Base-by-base conservation (phyloP, 2,329 filamentous ascomycete genomes). In the Neofusicoccum sp. region DNA sequence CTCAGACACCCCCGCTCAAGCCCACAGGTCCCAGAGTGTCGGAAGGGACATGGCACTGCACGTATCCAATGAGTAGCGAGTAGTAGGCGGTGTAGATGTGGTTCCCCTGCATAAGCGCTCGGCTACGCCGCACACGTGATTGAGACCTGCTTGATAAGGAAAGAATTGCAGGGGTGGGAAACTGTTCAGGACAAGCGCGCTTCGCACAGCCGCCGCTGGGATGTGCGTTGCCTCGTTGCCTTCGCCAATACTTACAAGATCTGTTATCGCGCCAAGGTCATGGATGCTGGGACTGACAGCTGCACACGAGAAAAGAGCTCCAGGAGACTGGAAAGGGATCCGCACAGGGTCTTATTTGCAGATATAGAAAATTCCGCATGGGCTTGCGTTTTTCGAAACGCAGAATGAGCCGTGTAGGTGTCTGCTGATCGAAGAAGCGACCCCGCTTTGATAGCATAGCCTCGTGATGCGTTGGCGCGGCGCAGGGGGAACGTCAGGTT, bases 51-150 rank as follows among this genome's bases (percentile, higher is more conserved):
- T 45, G 29, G 16, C 39, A 16, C 54, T 36, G 8, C 29, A 6
- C 6, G 22, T 22, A 22, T 22, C 22, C 22, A 22, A 22, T 22
- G n/a, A n/a, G 16, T 14, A 56, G 22, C 36, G 34, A 50, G 44
- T n/a, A 44, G 37, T 28, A 29, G 44, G 54, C 54, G 54, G 39
- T 45, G 54, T 45, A 41, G 7, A 12, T 45, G 54, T 45, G 54
- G 54, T n/a, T 36, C 34, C 41, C 54, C n/a, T 16, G 54, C 39
- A 22, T 58, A 58, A 45, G 54, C 54, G 54, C 54, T 58, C 39
- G 54, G 5, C 54, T 47, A 8, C 54, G 54, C 54, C 54, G 54
- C 54, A 58, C 54, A 58, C 54, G 43, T 58, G 54, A 45, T 36
- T 22, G 28, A 34, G n/a, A 33, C 5, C 34, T 16, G 22, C 22